A percentile compares a stretch with the other conserved stretches of the same genome.
Evolutionary conservation across 306 rosid species (phyloP).

Genomic region (Malus domestica): ASM211411v1 NC_041797.1:8800001-8800500

Average conservation of each 20-base stretch:
- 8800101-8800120: constrained; percentile 56
- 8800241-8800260: not conserved
- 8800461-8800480: not conserved
- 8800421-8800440: not conserved
- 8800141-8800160: not conserved
- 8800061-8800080: constrained; percentile 85
- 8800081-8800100: constrained; percentile 91
- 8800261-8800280: not conserved
- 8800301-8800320: not conserved
- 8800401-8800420: not conserved
- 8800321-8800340: not conserved
- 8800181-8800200: not conserved
- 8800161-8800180: not conserved
- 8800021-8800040: not conserved
- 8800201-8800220: not conserved
- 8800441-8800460: not conserved
- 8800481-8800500: not conserved
- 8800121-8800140: not conserved
- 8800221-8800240: not conserved
- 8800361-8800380: not conserved
- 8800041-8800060: constrained; percentile 79
- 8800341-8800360: not conserved
- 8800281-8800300: not conserved
- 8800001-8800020: constrained; percentile 1
- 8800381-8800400: not conserved